phyloP scores from a whole-genome alignment of 805 yeast genomes.

The Ogataea trehalophila region DNA sequence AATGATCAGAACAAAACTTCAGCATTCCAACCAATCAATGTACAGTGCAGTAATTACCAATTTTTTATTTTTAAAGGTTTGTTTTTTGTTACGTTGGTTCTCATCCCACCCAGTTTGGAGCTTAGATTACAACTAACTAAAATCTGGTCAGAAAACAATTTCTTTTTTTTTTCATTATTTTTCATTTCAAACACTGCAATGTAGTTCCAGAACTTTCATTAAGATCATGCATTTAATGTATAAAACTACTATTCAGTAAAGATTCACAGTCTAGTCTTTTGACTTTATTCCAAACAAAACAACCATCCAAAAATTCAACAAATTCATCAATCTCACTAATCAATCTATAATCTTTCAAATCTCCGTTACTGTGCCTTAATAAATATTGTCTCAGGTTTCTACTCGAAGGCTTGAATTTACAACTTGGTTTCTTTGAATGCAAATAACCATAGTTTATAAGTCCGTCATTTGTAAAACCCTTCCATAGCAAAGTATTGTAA shows the following conservation, averaged over 20 bases:
- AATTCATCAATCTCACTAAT: conserved; percentile 15
- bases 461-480: conserved; percentile 30
- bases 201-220: too few species aligned
- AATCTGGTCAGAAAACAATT: too few species aligned
- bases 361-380: neutral
- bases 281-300: conserved; percentile 34
- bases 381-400: conserved; percentile 15
- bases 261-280: conserved; percentile 27
- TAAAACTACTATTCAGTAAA: conserved; percentile 15
- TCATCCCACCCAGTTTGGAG: too few species aligned
- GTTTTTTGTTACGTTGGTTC: too few species aligned
- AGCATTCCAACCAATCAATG: too few species aligned
- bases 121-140: too few species aligned
- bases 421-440: conserved; percentile 10
- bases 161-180: too few species aligned
- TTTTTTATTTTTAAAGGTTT: too few species aligned
- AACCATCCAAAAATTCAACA: conserved; percentile 23
- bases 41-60: too few species aligned
- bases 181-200: too few species aligned
- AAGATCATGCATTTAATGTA: too few species aligned
- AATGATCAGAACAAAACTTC: too few species aligned
- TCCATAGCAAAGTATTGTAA: conserved; percentile 32
- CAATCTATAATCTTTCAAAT: neutral
- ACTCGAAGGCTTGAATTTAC: conserved; percentile 18
- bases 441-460: conserved; percentile 18